A percentile compares a stretch with the other conserved stretches of the same genome.
These are phyloP conservation scores for Phytopythium vexans DNA, from an alignment of 352 stramenopile species.

Conservation along the genomic window DNA sequence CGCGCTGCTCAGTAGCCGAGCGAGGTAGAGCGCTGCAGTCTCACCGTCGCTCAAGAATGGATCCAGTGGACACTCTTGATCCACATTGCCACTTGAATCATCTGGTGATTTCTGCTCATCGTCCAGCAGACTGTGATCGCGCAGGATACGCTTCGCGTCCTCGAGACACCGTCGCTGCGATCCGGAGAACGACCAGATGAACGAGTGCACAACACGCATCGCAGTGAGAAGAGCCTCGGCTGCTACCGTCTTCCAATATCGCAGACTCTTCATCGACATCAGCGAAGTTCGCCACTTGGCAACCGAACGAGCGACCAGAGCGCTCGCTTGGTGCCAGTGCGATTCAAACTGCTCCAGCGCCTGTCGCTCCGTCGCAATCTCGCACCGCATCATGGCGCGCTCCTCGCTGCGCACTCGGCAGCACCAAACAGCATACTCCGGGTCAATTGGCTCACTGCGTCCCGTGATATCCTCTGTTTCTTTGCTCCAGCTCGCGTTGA, in stretches of 20 bases:
- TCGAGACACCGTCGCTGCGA: too few species aligned
- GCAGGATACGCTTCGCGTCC: too few species aligned
- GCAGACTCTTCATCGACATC: neutral
- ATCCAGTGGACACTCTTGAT: too few species aligned
- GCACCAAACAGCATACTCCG: slow-evolving; percentile 8
- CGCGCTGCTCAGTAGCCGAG: slow-evolving; percentile 27
- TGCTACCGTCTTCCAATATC: neutral
- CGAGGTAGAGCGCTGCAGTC: neutral
- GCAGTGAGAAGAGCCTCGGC: slow-evolving; percentile 4
- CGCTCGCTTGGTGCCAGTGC: slow-evolving; percentile 3
- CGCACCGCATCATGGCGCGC: slow-evolving; percentile 11
- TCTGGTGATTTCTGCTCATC: too few species aligned
- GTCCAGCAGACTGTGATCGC: neutral
- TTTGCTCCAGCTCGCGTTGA: too few species aligned
- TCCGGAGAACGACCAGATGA: neutral
- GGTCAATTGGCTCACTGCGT: too few species aligned
- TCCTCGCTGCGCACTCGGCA: slow-evolving; percentile 19
- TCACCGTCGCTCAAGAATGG: too few species aligned
- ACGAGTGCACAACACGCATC: slow-evolving; percentile 11
- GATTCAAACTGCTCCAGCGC: slow-evolving; percentile 1
- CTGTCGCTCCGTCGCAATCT: slow-evolving; percentile 6
- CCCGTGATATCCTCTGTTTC: too few species aligned
- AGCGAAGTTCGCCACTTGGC: slow-evolving; percentile 2
- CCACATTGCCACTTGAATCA: too few species aligned
- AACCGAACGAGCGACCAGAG: neutral